phyloP scores from a whole-genome alignment of 495 filamentous ascomycete genomes.

The Xylaria curta region DNA sequence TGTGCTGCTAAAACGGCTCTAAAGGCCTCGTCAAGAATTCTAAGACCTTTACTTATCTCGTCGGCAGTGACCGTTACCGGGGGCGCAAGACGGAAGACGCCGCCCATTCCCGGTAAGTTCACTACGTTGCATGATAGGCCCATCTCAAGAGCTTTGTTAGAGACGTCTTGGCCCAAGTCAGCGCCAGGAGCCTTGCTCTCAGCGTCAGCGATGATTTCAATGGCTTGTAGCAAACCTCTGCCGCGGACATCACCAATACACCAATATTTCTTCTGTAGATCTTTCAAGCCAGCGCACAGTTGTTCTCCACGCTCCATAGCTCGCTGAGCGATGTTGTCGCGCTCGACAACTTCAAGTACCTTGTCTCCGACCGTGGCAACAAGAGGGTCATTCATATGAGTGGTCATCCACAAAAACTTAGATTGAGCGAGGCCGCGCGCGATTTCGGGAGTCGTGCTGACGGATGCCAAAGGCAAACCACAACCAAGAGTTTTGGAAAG shows the following conservation, averaged over 20 bases:
- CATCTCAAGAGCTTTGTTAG: constrained; percentile 50
- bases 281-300: constrained; percentile 50
- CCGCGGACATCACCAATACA: constrained; percentile 65
- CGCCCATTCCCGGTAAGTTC: constrained; percentile 57
- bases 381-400: constrained; percentile 61
- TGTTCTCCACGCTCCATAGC: constrained; percentile 48
- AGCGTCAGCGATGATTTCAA: constrained; percentile 59
- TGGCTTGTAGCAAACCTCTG: constrained; percentile 58
- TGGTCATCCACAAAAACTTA: constrained; percentile 43
- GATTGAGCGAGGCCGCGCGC: constrained; percentile 45
- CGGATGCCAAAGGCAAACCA: constrained; percentile 58
- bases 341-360: constrained; percentile 61
- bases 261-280: constrained; percentile 53
- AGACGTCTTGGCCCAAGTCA: constrained; percentile 55
- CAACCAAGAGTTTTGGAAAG: constrained; percentile 62
- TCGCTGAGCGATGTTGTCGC: constrained; percentile 53
- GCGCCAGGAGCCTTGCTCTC: constrained; percentile 49
- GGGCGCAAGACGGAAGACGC: constrained; percentile 63
- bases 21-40: constrained; percentile 57
- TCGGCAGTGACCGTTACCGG: constrained; percentile 60
- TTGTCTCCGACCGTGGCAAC: constrained; percentile 62
- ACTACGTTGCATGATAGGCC: constrained; percentile 62
- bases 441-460: constrained; percentile 57
- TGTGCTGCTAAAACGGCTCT: constrained; percentile 9
- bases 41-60: constrained; percentile 56